phyloP scores from a whole-genome alignment of 768 basidiomycete species.

The Amanita pallidorosea region DNA sequence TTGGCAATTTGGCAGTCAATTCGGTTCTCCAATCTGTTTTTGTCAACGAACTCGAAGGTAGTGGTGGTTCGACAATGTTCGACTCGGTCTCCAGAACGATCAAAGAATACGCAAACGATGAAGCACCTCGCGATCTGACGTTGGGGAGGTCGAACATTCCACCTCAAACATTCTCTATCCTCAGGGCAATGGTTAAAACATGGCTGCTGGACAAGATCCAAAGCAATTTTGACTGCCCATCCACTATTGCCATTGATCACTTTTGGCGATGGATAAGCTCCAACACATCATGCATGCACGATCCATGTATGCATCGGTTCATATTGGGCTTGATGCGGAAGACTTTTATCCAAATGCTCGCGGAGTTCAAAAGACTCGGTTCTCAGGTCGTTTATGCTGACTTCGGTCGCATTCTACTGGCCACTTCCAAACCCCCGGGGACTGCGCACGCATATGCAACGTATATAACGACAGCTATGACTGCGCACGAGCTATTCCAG shows the following conservation, averaged over 20 bases:
- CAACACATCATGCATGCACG: slow-evolving; percentile 76
- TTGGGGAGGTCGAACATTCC: slow-evolving; percentile 88
- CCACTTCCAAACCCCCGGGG: slow-evolving; percentile 92
- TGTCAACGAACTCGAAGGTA: slow-evolving; percentile 96
- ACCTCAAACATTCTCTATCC: slow-evolving; percentile 70
- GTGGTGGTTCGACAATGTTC: slow-evolving; percentile 87
- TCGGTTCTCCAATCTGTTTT: slow-evolving; percentile 88
- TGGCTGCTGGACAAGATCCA: slow-evolving; percentile 88
- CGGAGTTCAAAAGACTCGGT: slow-evolving; percentile 92
- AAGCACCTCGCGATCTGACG: slow-evolving; percentile 59
- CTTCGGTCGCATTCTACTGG: slow-evolving; percentile 80
- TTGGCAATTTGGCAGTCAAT: slow-evolving; percentile 90
- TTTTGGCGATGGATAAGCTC: slow-evolving; percentile 98
- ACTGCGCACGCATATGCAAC: slow-evolving; percentile 93
- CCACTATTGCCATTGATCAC: slow-evolving; percentile 72
- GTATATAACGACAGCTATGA: slow-evolving; percentile 89
- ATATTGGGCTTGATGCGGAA: slow-evolving; percentile 95
- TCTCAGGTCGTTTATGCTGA: slow-evolving; percentile 92
- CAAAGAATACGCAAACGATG: slow-evolving; percentile 75
- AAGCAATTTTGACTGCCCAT: slow-evolving; percentile 52
- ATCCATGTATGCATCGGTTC: slow-evolving; percentile 88
- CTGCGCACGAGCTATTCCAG: slow-evolving; percentile 90
- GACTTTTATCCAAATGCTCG: slow-evolving; percentile 92
- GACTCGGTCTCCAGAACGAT: slow-evolving; percentile 88
- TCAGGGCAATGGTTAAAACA: slow-evolving; percentile 79